phyloP scores from a whole-genome alignment of 2,329 filamentous ascomycete species.

The Clonostachys chloroleuca region DNA sequence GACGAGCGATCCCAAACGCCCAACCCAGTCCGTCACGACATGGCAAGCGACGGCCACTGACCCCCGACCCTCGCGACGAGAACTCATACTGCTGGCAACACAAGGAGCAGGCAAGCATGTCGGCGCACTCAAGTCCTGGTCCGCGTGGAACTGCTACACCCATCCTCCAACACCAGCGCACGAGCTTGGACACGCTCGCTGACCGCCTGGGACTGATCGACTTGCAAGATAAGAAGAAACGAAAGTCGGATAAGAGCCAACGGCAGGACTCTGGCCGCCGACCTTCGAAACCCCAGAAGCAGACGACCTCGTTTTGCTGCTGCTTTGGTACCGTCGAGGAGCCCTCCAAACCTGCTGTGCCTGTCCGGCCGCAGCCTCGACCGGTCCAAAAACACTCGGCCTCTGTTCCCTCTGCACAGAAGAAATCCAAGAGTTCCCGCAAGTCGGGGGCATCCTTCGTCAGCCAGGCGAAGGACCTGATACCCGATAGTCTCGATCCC shows the following conservation, averaged over 20 bases:
- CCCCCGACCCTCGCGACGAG: constrained; percentile 48
- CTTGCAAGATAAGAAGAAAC: constrained; percentile 40
- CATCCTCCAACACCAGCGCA: constrained; percentile 51
- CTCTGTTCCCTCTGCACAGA: constrained; percentile 7
- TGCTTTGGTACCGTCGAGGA: constrained; percentile 45
- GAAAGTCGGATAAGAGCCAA: constrained; percentile 11
- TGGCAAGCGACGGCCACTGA: constrained; percentile 7
- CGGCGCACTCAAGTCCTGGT: constrained; percentile 39
- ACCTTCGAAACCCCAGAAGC: constrained; percentile 10
- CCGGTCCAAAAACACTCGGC: constrained; percentile 32
- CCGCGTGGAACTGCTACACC: constrained; percentile 38
- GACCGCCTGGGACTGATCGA: constrained; percentile 75
- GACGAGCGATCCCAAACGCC: constrained; percentile 58
- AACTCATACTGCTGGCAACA: constrained; percentile 93
- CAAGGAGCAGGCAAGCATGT: constrained; percentile 70
- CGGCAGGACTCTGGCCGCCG: background rate
- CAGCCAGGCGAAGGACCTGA: constrained; percentile 40
- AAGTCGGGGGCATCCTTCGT: constrained; percentile 23
- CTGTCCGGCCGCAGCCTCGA: constrained; percentile 35
- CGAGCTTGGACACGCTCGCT: constrained; percentile 81
- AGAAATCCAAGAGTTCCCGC: constrained; percentile 14
- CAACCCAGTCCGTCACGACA: constrained; percentile 14
- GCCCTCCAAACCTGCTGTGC: constrained; percentile 15
- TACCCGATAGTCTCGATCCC: constrained; percentile 63
- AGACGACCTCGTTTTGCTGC: constrained; percentile 37